These are phyloP conservation scores for Metschnikowia gelsemii DNA, from an alignment of 805 yeast species.

Conservation along the genomic window DNA sequence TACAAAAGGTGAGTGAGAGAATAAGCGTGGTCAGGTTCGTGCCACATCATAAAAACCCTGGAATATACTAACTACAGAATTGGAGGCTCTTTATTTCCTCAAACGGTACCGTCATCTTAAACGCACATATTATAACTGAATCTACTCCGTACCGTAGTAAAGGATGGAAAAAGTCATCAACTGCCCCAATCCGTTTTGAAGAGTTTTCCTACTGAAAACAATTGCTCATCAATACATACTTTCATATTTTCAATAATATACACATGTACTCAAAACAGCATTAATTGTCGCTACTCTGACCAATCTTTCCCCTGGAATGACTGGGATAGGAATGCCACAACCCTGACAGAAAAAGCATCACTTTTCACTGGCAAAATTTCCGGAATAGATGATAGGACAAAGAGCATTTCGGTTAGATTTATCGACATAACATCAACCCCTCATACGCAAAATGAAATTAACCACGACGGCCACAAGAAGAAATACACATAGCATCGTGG, in stretches of 20 bases:
- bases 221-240: slow-evolving; percentile 3
- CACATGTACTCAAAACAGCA: neutral
- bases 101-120: slow-evolving; percentile 32
- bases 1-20: slow-evolving; percentile 24
- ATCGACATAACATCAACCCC: slow-evolving; percentile 35
- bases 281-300: neutral
- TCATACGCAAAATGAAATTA: slow-evolving; percentile 82
- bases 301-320: neutral
- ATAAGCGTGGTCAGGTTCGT: neutral
- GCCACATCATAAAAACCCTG: neutral
- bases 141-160: too few species aligned
- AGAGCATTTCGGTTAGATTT: neutral
- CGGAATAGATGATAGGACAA: too few species aligned
- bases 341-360: too few species aligned
- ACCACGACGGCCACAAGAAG: slow-evolving; percentile 89
- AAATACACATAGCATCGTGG: slow-evolving; percentile 94
- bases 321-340: too few species aligned
- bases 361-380: too few species aligned
- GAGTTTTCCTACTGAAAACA: neutral
- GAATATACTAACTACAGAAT: slow-evolving; percentile 24
- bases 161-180: neutral
- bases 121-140: slow-evolving; percentile 30
- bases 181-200: too few species aligned
- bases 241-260: slow-evolving; percentile 3
- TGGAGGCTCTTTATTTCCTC: slow-evolving; percentile 35